phyloP scores from a whole-genome alignment of 2,329 filamentous ascomycete species.

The Microsporum audouinii region DNA sequence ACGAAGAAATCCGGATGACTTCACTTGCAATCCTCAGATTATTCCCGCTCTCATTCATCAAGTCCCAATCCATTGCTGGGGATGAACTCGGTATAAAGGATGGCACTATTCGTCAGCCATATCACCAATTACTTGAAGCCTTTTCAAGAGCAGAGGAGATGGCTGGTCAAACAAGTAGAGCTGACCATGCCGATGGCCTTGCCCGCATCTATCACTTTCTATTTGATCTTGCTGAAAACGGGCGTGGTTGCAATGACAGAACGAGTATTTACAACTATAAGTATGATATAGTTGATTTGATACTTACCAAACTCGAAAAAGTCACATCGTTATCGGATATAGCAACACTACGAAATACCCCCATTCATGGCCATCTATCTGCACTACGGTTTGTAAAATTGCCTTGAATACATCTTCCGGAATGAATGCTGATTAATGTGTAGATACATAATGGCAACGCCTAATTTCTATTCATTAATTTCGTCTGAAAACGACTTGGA shows the following conservation, averaged over 20 bases:
- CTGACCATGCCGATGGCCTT: conserved; percentile 85
- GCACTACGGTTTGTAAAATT: conserved; percentile 45
- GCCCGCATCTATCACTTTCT: conserved; percentile 64
- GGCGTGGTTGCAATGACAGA: conserved; percentile 13
- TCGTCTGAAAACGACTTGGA: conserved; percentile 18
- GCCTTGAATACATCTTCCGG: no score
- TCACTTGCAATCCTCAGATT: conserved; percentile 37
- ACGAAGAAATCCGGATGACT: conserved; percentile 70
- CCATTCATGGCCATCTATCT: conserved; percentile 60
- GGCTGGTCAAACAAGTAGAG: conserved; percentile 56
- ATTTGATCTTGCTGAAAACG: conserved; percentile 44
- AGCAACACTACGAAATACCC: conserved; percentile 52
- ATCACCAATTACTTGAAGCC: conserved; percentile 21
- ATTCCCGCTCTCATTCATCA: conserved; percentile 25
- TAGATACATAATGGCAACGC: conserved; percentile 41
- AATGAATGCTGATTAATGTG: conserved; percentile 2
- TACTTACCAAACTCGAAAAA: conserved; percentile 51
- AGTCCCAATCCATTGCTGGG: background rate
- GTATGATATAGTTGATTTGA: conserved; percentile 43
- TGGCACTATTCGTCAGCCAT: background rate
- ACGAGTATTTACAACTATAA: conserved; percentile 27
- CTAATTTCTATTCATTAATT: conserved; percentile 26
- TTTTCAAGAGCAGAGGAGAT: conserved; percentile 27
- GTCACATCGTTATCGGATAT: conserved; percentile 54
- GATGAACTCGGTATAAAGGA: background rate